Evolutionary conservation across 2,329 filamentous ascomycete species (phyloP).

Genomic region (Fusarium sp.): DNA sequence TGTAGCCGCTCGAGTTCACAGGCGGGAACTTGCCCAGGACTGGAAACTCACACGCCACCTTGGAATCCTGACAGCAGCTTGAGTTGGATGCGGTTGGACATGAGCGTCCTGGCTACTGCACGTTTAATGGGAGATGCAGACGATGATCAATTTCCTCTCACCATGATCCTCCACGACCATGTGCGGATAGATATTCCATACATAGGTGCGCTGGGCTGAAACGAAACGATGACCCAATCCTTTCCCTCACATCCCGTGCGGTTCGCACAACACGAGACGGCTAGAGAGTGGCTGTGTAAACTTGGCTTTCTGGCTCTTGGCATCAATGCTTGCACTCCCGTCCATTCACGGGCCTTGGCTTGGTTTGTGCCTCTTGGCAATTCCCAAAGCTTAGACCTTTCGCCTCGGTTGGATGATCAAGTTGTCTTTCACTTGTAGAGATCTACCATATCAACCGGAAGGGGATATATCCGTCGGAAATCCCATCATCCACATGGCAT

Average conservation of each 20-base stretch:
- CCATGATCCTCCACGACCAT: background rate
- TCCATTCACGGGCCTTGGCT: slow-evolving; percentile 17
- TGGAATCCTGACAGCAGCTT: slow-evolving; percentile 16
- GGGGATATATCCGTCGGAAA: slow-evolving; percentile 18
- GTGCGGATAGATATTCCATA: background rate
- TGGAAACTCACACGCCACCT: slow-evolving; percentile 28
- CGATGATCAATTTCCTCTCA: slow-evolving; percentile 3
- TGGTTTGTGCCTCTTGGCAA: slow-evolving; percentile 19
- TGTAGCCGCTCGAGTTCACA: slow-evolving; percentile 19
- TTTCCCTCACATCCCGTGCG: slow-evolving; percentile 23
- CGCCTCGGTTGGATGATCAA: slow-evolving; percentile 16
- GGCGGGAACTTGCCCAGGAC: slow-evolving; percentile 19
- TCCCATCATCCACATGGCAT: slow-evolving; percentile 13
- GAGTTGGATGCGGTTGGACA: slow-evolving; percentile 15
- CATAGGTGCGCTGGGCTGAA: slow-evolving; percentile 15
- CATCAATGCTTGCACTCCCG: slow-evolving; percentile 2
- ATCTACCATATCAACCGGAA: slow-evolving; percentile 25
- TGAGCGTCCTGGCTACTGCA: slow-evolving; percentile 36
- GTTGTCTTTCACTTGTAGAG: slow-evolving; percentile 23
- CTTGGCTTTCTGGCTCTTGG: slow-evolving; percentile 29
- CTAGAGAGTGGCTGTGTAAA: slow-evolving; percentile 39
- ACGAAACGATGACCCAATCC: slow-evolving; percentile 19
- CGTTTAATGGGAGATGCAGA: slow-evolving; percentile 25
- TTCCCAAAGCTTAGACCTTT: slow-evolving; percentile 27
- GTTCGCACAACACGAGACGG: slow-evolving; percentile 37